Evolutionary conservation across 768 basidiomycete species (phyloP).

Genomic region (Polyporus arcularius): DNA sequence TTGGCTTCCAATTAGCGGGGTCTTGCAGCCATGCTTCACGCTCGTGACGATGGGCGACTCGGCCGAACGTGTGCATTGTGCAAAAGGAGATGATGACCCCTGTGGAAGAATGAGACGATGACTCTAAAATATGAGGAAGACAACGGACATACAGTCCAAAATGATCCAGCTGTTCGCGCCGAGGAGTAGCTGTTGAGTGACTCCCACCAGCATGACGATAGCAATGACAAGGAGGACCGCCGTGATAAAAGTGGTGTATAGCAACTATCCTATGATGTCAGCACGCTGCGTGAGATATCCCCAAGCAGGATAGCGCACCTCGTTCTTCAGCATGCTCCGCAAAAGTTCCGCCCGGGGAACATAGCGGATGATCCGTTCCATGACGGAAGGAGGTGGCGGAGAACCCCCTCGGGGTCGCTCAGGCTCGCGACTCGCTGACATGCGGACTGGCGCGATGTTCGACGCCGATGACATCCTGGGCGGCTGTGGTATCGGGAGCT

Average conservation of each 20-base stretch:
- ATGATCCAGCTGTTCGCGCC: constrained; percentile 53
- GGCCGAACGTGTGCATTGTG: constrained; percentile 59
- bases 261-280: constrained; percentile 37
- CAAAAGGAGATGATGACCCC: constrained; percentile 59
- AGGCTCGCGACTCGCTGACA: constrained; percentile 5
- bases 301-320: constrained; percentile 42
- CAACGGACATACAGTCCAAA: constrained; percentile 48
- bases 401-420: constrained; percentile 14
- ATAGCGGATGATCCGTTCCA: constrained; percentile 48
- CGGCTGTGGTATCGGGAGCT: constrained; percentile 19
- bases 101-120: constrained; percentile 27
- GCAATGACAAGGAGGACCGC: constrained; percentile 49
- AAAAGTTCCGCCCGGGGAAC: constrained; percentile 57
- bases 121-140: background rate
- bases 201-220: constrained; percentile 51
- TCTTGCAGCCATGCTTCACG: constrained; percentile 54
- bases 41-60: constrained; percentile 63
- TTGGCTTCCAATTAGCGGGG: constrained; percentile 43
- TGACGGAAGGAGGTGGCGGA: constrained; percentile 19
- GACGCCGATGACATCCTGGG: constrained; percentile 19
- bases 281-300: too few relatives aligned
- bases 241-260: constrained; percentile 57
- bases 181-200: constrained; percentile 46
- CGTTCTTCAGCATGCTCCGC: constrained; percentile 58
- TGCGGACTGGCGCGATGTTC: constrained; percentile 3